Percentiles rank a stretch among this genome's conserved stretches.
Conservation (phyloP, 2,329 filamentous ascomycete genomes). For the Xylaria sp. region DNA sequence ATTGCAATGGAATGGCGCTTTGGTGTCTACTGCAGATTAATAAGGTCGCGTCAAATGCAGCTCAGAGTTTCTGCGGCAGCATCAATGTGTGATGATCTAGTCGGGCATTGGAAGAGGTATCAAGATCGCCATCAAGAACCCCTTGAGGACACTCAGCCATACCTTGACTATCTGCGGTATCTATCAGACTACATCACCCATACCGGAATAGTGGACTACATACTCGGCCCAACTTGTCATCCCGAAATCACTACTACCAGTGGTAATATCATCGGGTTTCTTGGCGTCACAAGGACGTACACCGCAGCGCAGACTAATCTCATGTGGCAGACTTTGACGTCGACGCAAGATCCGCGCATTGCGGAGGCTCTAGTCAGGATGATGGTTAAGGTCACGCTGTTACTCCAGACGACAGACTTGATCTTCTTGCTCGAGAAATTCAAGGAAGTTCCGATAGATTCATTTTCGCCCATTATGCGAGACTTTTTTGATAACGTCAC, state of each 20-base stretch:
- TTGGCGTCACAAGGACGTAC: slow-evolving; percentile 80
- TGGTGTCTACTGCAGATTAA: slow-evolving; percentile 69
- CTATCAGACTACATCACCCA: slow-evolving; percentile 72
- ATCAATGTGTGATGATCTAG: slow-evolving; percentile 73
- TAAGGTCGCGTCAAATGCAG: slow-evolving; percentile 88
- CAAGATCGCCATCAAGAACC: slow-evolving; percentile 51
- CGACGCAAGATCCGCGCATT: slow-evolving; percentile 83
- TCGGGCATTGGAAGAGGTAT: slow-evolving; percentile 67
- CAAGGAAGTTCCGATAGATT: slow-evolving; percentile 64
- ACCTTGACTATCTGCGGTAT: slow-evolving; percentile 61
- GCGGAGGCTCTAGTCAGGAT: slow-evolving; percentile 79
- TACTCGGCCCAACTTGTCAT: slow-evolving; percentile 89
- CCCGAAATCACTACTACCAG: slow-evolving; percentile 85
- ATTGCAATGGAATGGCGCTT: slow-evolving; percentile 73
- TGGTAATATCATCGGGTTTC: slow-evolving; percentile 83
- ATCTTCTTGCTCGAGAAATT: slow-evolving; percentile 76
- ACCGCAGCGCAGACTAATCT: slow-evolving; percentile 73
- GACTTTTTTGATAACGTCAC: slow-evolving; percentile 66
- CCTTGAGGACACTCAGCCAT: slow-evolving; percentile 40
- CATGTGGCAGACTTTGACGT: slow-evolving; percentile 82
- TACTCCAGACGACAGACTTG: slow-evolving; percentile 57
- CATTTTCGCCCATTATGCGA: slow-evolving; percentile 66
- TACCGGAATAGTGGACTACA: slow-evolving; percentile 80
- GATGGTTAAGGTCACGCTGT: slow-evolving; percentile 53
- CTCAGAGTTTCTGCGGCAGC: slow-evolving; percentile 79